Base-by-base conservation (phyloP, 108 stramenopile species). In the Fragilaria crotonensis region DNA sequence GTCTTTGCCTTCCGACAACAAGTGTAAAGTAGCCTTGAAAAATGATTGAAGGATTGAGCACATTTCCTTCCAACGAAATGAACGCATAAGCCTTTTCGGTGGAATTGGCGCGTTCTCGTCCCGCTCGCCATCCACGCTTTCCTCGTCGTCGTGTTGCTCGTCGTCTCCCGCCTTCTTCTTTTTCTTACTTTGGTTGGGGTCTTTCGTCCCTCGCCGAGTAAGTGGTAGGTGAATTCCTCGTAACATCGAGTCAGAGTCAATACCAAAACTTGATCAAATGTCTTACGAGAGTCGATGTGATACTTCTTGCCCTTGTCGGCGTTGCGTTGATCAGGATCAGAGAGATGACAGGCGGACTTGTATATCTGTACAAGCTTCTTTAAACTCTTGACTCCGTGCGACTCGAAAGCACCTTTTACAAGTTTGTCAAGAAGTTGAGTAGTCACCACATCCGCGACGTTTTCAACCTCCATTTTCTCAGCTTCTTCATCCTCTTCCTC, bases 1-100 rank as follows among this genome's bases (percentile, higher is more conserved):
- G 59, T 93, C 88, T 59, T 93, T 93, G 2, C 85, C 77, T 66
- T 84, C 85, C 3, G 81, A 60, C 18, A 93, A 73, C 33, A 93
- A 44, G 55, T 93, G 87, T 0, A 83, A 51, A 0, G 86, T 82
- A 4, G 87, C 68, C 60, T 73, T 75, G 60, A 89, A 63, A 53
- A 93, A 93, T 0, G 84, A 76, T 52, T 75, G 68, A 4, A 93
- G 62, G 25, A 83, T 72, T 1, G 81, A 72, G 18, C 73, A 64
- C 3, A 85, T 46, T 28, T 70, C 59, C 1, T 55, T 27, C 84
- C 84, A 93, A 30, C 74, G 59, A 17, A 72, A 58, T 11, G 81
- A 71, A 31, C 78, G 76, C 36, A 71, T 61, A 44, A 89, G 52
- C 31, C 50, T 52, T 60, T 81, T 81, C 18, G 91, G 91, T 62